Evolutionary conservation across 1,284 basidiomycete species (phyloP), one percentile per base, ranked within the genome.

Genomic region (Meripilus lineatus): DNA sequence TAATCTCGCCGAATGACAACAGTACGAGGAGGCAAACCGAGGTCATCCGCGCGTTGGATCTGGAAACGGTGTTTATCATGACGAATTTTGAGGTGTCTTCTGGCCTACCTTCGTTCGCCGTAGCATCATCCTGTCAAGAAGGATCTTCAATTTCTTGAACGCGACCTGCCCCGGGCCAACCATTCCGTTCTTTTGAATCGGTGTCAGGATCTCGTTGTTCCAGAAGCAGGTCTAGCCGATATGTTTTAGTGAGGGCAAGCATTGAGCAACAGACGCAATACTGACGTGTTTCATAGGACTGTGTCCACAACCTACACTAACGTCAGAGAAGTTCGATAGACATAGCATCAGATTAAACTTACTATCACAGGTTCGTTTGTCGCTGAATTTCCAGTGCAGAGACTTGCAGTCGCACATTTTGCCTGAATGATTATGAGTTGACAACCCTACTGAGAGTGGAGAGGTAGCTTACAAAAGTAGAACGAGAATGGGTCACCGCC

Each of bases 91-190:
- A 35, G 10, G 30, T 25, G 50, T n/a, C n/a, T n/a, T n/a, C n/a
- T n/a, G n/a, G n/a, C 55, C 32, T 50, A 81, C 83, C 70, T 89
- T 89, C 25, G 87, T 89, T 50, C 87, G 72, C 43, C 94, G 82
- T 38, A 99, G 75, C 96, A 99, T 99, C 89, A 99, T 92, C 46
- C 91, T 74, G 61, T 95, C 92, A 15, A 99, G 71, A 22, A 99
- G 69, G 38, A 92, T 78, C 57, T 83, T 89, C 51, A 96, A 73
- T 66, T 95, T 96, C 68, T 89, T 91, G 74, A 95, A 97, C 0
- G 92, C 93, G 3, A 64, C 64, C 50, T 75, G 72, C 5, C 93
- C 93, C 4, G 86, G 80, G 1, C 85, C 89, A 5, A 63, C 60
- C 73, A 88, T 81, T 25, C 80, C 88, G 48, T 79, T 63, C 61